Conservation (phyloP, 2,329 filamentous ascomycete genomes). For the Colletotrichum sojae region DNA sequence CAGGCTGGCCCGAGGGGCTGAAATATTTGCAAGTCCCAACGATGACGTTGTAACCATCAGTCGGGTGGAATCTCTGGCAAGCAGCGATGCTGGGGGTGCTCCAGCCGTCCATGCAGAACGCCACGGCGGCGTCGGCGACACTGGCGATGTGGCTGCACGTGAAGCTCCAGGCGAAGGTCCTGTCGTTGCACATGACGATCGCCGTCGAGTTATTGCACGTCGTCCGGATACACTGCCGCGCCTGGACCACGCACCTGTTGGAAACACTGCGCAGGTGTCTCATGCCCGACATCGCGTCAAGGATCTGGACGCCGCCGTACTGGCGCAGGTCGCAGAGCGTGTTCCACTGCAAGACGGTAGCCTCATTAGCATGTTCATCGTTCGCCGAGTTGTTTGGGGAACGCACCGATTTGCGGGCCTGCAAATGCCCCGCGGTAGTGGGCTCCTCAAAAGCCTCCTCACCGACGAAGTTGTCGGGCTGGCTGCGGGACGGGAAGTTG, state of each 20-base stretch:
- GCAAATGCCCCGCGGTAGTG: not conserved
- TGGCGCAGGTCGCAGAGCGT: not conserved
- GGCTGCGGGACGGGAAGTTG: not conserved
- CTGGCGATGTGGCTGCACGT: not conserved
- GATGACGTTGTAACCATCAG: not conserved
- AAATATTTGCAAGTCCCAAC: not conserved
- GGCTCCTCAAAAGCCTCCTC: not conserved
- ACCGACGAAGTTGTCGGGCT: not conserved
- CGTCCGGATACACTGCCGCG: conserved; percentile 3
- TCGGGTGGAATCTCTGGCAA: not conserved
- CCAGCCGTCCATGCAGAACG: not conserved
- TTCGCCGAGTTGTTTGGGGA: not conserved
- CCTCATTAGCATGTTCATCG: not conserved
- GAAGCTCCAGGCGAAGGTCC: not conserved
- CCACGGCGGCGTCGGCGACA: not conserved
- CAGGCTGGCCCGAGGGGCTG: not conserved
- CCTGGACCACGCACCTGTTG: not conserved
- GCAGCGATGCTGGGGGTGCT: not conserved
- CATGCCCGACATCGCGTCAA: not conserved
- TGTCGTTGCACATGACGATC: not conserved
- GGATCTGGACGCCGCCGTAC: not conserved
- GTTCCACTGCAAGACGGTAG: not conserved
- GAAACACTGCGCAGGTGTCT: not conserved
- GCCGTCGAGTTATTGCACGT: not conserved
- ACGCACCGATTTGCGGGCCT: not conserved